Evolutionary conservation across 352 stramenopile genomes (phyloP).

Genomic region (Pythium aquatile): DNA sequence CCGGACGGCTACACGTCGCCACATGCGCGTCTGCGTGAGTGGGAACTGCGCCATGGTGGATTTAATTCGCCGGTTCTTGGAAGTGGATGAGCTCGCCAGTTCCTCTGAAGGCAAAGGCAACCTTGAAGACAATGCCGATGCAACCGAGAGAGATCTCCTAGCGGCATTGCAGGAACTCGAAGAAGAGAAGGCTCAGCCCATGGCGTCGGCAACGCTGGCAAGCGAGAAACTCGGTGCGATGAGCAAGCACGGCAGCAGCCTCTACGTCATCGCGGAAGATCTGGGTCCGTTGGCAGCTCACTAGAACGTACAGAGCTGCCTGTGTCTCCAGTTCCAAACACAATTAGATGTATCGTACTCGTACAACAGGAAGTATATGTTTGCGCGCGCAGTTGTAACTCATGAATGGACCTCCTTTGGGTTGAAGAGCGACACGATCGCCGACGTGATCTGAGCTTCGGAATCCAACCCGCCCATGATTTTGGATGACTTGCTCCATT

Average conservation of each 20-base stretch:
- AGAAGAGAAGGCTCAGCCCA: background rate
- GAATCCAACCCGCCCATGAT: conserved; percentile 57
- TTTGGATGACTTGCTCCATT: conserved; percentile 53
- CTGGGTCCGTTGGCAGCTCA: background rate
- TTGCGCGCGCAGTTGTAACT: conserved; percentile 10
- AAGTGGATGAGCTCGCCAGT: conserved; percentile 11
- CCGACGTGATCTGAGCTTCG: conserved; percentile 53
- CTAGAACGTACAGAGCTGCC: background rate
- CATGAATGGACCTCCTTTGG: conserved; percentile 13
- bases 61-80: conserved; percentile 49
- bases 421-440: conserved; percentile 57
- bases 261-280: conserved; percentile 16
- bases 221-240: background rate
- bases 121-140: background rate
- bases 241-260: background rate
- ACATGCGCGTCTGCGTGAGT: conserved; percentile 61
- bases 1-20: conserved; percentile 39
- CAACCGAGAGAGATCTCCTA: background rate
- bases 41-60: conserved; percentile 42
- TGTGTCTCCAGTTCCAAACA: background rate
- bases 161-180: conserved; percentile 1
- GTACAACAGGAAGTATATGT: background rate
- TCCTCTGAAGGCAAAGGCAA: background rate
- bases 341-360: background rate
- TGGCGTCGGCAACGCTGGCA: background rate